phyloP scores from a whole-genome alignment of 495 filamentous ascomycete species.

The Hypoxylon lenormandii region DNA sequence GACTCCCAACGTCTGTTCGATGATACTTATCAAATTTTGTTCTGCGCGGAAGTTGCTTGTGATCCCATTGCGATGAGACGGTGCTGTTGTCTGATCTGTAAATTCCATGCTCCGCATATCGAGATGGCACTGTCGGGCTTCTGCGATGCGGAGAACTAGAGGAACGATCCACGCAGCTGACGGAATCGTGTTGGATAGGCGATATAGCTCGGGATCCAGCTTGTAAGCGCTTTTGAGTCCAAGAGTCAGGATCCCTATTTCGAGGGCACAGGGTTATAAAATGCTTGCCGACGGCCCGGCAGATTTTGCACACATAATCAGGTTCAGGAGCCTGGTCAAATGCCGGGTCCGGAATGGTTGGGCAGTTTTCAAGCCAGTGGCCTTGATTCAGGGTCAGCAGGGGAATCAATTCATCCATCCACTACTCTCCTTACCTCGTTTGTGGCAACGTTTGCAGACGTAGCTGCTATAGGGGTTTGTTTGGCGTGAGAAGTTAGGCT shows the following conservation, averaged over 20 bases:
- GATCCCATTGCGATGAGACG: constrained; percentile 8
- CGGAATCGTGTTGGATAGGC: not conserved
- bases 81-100: constrained; percentile 15
- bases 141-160: constrained; percentile 6
- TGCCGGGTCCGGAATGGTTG: constrained; percentile 56
- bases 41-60: not conserved
- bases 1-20: not conserved
- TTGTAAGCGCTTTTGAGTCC: constrained; percentile 45
- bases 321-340: constrained; percentile 47
- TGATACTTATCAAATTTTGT: not conserved
- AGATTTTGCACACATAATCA: constrained; percentile 55
- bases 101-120: not conserved
- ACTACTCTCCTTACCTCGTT: constrained; percentile 46
- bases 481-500: too few species aligned
- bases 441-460: constrained; percentile 54
- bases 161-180: constrained; percentile 4
- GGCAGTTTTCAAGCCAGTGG: constrained; percentile 56
- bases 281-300: constrained; percentile 49
- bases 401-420: not conserved
- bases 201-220: not conserved
- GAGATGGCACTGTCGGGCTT: constrained; percentile 4
- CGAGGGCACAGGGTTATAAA: constrained; percentile 51
- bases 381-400: constrained; percentile 51
- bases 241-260: constrained; percentile 47
- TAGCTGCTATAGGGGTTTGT: constrained; percentile 24